Conservation (phyloP, 805 yeast species). For the Metschnikowia reukaufii region DNA sequence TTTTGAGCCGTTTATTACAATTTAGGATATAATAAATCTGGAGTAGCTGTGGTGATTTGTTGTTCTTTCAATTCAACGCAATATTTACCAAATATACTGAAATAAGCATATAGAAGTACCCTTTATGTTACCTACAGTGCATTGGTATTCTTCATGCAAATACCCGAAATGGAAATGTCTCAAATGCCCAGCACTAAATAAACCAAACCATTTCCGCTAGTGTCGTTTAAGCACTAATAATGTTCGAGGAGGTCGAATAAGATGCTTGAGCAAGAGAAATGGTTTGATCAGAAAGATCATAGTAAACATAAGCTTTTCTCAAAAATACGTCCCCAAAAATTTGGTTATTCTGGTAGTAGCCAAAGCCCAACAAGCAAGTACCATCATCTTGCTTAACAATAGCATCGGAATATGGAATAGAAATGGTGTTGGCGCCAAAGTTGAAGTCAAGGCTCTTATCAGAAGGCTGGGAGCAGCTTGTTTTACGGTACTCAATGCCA, state of each 20-base stretch:
- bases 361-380: constrained; percentile 16
- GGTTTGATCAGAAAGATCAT: constrained; percentile 16
- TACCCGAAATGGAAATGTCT: no score
- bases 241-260: constrained; percentile 11
- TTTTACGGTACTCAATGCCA: constrained; percentile 10
- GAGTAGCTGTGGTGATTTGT: no score
- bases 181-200: no score
- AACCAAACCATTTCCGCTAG: no score
- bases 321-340: constrained; percentile 21
- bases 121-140: no score
- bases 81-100: no score
- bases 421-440: constrained; percentile 13
- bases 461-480: constrained; percentile 17
- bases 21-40: no score
- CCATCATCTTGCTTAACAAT: constrained; percentile 11
- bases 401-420: constrained; percentile 10
- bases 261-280: constrained; percentile 18
- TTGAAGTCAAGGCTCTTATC: constrained; percentile 15
- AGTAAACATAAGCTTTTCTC: constrained; percentile 20
- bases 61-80: no score
- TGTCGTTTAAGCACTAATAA: constrained; percentile 14
- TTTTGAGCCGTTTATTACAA: no score
- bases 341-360: constrained; percentile 6
- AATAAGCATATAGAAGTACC: no score
- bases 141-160: no score